Base-by-base conservation (phyloP, 2,329 filamentous ascomycete genomes). In the Knufia fluminis region DNA sequence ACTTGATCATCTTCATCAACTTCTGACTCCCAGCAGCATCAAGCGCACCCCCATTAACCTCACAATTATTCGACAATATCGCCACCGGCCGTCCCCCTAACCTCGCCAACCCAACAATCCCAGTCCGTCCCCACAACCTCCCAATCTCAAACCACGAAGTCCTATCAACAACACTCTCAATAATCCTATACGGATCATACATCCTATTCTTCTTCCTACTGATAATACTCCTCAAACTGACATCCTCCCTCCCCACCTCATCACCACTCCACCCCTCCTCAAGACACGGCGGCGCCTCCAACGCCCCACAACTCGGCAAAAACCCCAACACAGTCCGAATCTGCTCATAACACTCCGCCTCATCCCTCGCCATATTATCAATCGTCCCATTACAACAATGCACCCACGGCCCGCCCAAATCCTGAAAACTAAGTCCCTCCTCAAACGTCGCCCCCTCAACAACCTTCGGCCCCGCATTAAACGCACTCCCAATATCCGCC, bases 341-440 rank as follows among this genome's bases (percentile, higher is more conserved):
- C 60, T 83, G 80, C 56, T 77, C 72, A 52, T 81, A 82, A 53
- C 78, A 80, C 33, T 74, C 77, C n/a, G 68, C 68, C 60, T 83
- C 79, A 52, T 79, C 73, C 3, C 70, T 67, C 0, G 79, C 79
- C 2, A 82, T 66, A 47, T 83, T 83, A 52, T 83, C 80, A 43
- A 83, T 81, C 0, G 79, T 83, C 0, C 80, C 80, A 51, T 83
- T 83, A 1, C 75, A 77, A 56, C 78, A 81, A 58, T 83, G 79
- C 62, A 83, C 74, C 17, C 64, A 65, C 0, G 79, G 77, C 0
- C 80, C 80, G 2, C 80, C 79, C 0, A 83, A 67, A 54, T 82
- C 77, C 10, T 71, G 71, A 42, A 80, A 75, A 3, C 68, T 73
- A 2, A 83, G 62, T 0, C 73, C 79, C 64, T 83, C 80, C 59